Evolutionary conservation across 2,329 filamentous ascomycete species (phyloP).

Genomic region (Teratosphaeria nubilosa): DNA sequence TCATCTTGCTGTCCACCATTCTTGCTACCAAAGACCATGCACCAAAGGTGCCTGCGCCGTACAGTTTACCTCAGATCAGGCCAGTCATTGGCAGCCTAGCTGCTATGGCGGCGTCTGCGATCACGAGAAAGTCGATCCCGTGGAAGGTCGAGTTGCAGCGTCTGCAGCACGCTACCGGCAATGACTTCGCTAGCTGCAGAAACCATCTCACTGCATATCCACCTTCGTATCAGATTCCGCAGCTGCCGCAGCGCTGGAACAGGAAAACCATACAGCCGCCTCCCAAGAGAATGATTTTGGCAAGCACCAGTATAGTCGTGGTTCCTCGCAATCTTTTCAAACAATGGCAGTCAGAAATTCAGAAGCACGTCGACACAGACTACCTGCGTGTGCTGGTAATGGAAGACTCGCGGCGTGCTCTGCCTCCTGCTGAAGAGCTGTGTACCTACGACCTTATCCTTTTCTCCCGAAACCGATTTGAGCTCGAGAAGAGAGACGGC

Average conservation of each 20-base stretch:
- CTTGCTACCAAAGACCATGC: slow-evolving; percentile 63
- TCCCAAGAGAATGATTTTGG: slow-evolving; percentile 50
- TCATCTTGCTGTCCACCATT: slow-evolving; percentile 67
- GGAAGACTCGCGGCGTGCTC: slow-evolving; percentile 37
- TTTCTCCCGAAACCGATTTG: slow-evolving; percentile 65
- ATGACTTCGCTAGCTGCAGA: slow-evolving; percentile 44
- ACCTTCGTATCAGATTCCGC: slow-evolving; percentile 33
- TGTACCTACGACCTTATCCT: slow-evolving; percentile 64
- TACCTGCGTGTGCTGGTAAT: slow-evolving; percentile 55
- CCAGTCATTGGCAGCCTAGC: slow-evolving; percentile 51
- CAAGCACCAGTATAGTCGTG: slow-evolving; percentile 62
- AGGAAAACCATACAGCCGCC: slow-evolving; percentile 31
- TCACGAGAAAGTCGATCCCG: slow-evolving; percentile 57
- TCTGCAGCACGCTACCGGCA: slow-evolving; percentile 37
- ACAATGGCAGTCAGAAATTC: slow-evolving; percentile 76
- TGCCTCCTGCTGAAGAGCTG: slow-evolving; percentile 52
- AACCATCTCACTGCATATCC: slow-evolving; percentile 36
- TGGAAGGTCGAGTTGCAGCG: slow-evolving; percentile 58
- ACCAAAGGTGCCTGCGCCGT: slow-evolving; percentile 54
- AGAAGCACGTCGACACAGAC: slow-evolving; percentile 56
- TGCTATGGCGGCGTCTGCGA: slow-evolving; percentile 64
- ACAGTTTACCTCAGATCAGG: slow-evolving; percentile 36
- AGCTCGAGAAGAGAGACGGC: slow-evolving; percentile 50
- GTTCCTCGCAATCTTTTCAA: slow-evolving; percentile 73
- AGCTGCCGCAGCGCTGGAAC: slow-evolving; percentile 30